Base-by-base conservation (phyloP, 176 grass and related monocot species). In the Avena sativa region DNA sequence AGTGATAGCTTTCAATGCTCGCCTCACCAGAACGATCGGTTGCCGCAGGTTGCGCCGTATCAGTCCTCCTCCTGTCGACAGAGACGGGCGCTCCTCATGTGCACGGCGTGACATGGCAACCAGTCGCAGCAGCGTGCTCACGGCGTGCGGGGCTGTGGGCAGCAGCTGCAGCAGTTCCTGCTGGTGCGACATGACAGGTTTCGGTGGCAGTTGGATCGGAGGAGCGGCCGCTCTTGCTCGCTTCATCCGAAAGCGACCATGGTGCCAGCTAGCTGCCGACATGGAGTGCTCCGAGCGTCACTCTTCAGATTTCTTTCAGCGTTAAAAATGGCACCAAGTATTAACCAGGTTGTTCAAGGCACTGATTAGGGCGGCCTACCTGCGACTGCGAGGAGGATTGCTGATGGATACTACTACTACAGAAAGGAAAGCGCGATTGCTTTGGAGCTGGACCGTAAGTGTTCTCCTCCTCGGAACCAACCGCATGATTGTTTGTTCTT, bases 51-150 rank as follows among this genome's bases (percentile, higher is more conserved):
- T 70, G 58, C 60, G 14, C 12, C 34, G 76, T 79, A 53, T 82
- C 57, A 48, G 40, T 43, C 38, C 38, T 36, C 34, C 26, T 75
- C 85, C 57, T 34, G 56, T 32, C 52, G 34, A 48, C 23, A 83
- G 78, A 20, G 83, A 79, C 68, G 85, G 85, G 66, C 66, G 85
- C 48, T 87, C 89, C 57, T 87, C 89, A 91, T 87, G 85, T 68
- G 81, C 81, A 64, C 40, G 81, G 55, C 36, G 85, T 84, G 85
- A 87, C 69, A 20, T 23, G 69, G 77, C 82, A 81, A 52, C 20
- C 6, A 43, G 6, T 1, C 0, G 47, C 48, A 28, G 58, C 25
- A 52, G 49, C 12, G 20, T 3, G 17, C 3, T 20, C 50, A 25
- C 12, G 60, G 50, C 68, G 34, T 71, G 68, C 19, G 1, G 52